Conservation (phyloP, 805 yeast genomes). For the Candida gorgasii region DNA sequence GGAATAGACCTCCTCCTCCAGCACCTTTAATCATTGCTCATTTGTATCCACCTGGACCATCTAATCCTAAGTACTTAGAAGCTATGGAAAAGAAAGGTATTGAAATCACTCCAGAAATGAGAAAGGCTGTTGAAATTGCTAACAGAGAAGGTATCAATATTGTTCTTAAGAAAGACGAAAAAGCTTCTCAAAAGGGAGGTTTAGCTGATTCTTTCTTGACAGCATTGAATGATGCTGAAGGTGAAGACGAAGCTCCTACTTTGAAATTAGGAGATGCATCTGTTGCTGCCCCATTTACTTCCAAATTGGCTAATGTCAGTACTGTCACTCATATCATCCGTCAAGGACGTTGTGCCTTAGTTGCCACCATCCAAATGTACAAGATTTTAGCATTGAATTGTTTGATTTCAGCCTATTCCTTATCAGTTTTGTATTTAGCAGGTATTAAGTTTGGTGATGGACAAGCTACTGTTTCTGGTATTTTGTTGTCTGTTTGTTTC, state of each 20-base stretch:
- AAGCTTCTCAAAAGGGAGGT: constrained; percentile 28
- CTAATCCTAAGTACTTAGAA: constrained; percentile 82
- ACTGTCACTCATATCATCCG: constrained; percentile 92
- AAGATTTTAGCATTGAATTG: constrained; percentile 96
- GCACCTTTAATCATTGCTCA: constrained; percentile 90
- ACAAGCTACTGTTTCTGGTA: constrained; percentile 96
- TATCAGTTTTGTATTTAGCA: constrained; percentile 90
- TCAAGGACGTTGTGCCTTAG: constrained; percentile 97
- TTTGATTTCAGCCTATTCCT: constrained; percentile 92
- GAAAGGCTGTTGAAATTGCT: constrained; percentile 57
- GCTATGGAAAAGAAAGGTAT: constrained; percentile 87
- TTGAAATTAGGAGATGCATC: constrained; percentile 97
- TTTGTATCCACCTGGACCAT: constrained; percentile 92
- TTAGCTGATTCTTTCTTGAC: constrained; percentile 65
- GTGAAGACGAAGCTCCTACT: constrained; percentile 87
- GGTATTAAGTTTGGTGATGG: constrained; percentile 98
- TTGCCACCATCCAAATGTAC: constrained; percentile 98
- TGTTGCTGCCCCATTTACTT: constrained; percentile 98
- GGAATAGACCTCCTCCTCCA: constrained; percentile 83
- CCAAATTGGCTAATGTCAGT: constrained; percentile 87
- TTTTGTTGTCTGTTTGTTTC: constrained; percentile 90
- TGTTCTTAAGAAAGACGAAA: constrained; percentile 23
- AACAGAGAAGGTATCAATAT: constrained; percentile 32
- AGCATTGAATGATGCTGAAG: constrained; percentile 52
- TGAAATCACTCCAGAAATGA: constrained; percentile 72